A percentile compares a stretch with the other conserved stretches of the same genome.
These are phyloP conservation scores for Sarocladium brachiariae DNA, from an alignment of 2,329 filamentous ascomycete species.

Conservation along the genomic window DNA sequence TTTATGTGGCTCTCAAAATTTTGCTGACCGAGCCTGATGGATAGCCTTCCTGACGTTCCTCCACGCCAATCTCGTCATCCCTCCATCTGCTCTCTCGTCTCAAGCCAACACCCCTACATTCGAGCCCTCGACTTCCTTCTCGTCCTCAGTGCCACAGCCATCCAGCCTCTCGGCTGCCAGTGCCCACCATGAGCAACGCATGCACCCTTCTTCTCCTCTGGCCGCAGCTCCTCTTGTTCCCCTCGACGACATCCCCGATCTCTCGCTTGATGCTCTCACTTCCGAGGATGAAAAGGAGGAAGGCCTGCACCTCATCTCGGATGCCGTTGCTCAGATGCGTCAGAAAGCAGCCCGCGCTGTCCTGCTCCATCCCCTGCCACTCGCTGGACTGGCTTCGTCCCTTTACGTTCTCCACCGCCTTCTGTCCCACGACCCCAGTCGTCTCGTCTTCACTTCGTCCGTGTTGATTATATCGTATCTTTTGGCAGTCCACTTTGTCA, in stretches of 20 bases:
- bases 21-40: too few relatives aligned
- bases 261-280: slow-evolving; percentile 53
- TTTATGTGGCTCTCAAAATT: too few relatives aligned
- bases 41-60: slow-evolving; percentile 79
- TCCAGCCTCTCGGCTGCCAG: slow-evolving; percentile 44
- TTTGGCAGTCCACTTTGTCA: slow-evolving; percentile 52
- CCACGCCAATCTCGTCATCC: slow-evolving; percentile 70
- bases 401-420: slow-evolving; percentile 41
- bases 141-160: slow-evolving; percentile 21
- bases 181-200: slow-evolving; percentile 20
- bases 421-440: slow-evolving; percentile 40
- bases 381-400: slow-evolving; percentile 38
- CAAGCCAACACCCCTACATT: slow-evolving; percentile 58
- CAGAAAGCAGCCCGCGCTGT: slow-evolving; percentile 58
- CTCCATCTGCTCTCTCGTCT: slow-evolving; percentile 53
- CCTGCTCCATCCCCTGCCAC: slow-evolving; percentile 53
- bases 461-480: slow-evolving; percentile 59
- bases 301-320: slow-evolving; percentile 67
- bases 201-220: slow-evolving; percentile 29
- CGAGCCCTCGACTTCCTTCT: slow-evolving; percentile 29
- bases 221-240: slow-evolving; percentile 31
- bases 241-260: slow-evolving; percentile 49
- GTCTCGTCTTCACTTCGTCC: slow-evolving; percentile 48
- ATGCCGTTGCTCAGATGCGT: slow-evolving; percentile 77
- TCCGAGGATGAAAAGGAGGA: slow-evolving; percentile 54